Evolutionary conservation across 73 alveolate genomes (phyloP).

Genomic region (Durusdinium trenchii): DNA sequence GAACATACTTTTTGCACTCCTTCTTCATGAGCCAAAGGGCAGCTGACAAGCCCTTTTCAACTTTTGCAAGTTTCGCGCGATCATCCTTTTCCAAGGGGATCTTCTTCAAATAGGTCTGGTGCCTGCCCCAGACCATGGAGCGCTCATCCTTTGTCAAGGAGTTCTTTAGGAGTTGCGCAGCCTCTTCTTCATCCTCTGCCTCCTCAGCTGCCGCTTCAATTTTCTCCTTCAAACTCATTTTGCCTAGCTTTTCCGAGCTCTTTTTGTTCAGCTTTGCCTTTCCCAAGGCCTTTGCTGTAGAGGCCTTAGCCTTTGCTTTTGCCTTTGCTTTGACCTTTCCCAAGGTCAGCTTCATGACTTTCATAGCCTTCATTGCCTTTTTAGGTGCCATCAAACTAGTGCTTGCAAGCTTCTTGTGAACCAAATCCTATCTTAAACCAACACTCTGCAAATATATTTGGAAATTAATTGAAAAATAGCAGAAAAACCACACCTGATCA

Average conservation of each 20-base stretch:
- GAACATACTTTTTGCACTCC: not conserved
- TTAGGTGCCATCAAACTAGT: not conserved
- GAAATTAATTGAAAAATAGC: not conserved
- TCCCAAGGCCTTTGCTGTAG: not conserved
- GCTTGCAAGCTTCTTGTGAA: too few relatives aligned
- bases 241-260: not conserved
- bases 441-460: not conserved
- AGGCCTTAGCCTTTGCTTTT: too few relatives aligned
- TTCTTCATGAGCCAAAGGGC: not conserved
- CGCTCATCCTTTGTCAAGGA: not conserved
- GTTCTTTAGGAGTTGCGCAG: not conserved
- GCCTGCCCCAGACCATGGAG: not conserved
- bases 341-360: not conserved
- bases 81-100: slow-evolving; percentile 45
- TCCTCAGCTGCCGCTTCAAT: not conserved
- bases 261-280: not conserved
- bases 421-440: too few relatives aligned
- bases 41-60: not conserved
- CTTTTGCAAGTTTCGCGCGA: not conserved
- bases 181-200: not conserved
- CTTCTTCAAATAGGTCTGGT: not conserved
- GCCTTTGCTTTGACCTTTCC: not conserved
- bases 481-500: not conserved
- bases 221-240: not conserved
- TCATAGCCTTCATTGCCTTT: slow-evolving; percentile 10